Evolutionary conservation across 2,329 filamentous ascomycete species (phyloP).

Genomic region (Penicillium freii): DNA sequence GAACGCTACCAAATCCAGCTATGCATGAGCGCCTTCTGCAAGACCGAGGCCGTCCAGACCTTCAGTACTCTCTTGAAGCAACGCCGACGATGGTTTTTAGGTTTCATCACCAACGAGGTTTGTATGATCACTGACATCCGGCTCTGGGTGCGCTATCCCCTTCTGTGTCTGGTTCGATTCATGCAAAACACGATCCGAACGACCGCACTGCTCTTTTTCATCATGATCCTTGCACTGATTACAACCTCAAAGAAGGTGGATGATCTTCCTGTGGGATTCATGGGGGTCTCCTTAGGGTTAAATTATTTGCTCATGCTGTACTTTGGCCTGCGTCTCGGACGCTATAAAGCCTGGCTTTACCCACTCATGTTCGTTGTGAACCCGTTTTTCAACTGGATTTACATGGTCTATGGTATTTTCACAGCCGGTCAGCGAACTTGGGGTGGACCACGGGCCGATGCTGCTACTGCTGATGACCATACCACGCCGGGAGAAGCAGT

Average conservation of each 20-base stretch:
- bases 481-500: constrained; percentile 82
- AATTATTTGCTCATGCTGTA: constrained; percentile 97
- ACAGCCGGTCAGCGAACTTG: constrained; percentile 92
- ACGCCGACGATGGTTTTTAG: constrained; percentile 91
- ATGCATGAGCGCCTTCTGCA: constrained; percentile 97
- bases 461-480: constrained; percentile 70
- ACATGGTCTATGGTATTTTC: constrained; percentile 96
- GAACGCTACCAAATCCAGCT: constrained; percentile 94
- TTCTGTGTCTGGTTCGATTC: constrained; percentile 81
- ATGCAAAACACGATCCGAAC: constrained; percentile 96
- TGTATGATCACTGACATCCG: constrained; percentile 96
- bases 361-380: constrained; percentile 94
- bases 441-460: constrained; percentile 90
- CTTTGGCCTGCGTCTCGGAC: constrained; percentile 79
- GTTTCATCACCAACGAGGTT: constrained; percentile 96
- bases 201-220: constrained; percentile 89
- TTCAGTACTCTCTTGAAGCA: constrained; percentile 87
- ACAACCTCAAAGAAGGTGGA: constrained; percentile 76
- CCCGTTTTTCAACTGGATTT: constrained; percentile 97
- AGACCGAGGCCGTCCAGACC: constrained; percentile 93
- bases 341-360: constrained; percentile 94
- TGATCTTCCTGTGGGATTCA: constrained; percentile 87
- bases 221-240: constrained; percentile 82
- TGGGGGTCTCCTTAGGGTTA: constrained; percentile 83
- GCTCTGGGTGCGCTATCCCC: constrained; percentile 85